Percentiles rank a stretch among this genome's conserved stretches.
Conservation (phyloP, 2,329 filamentous ascomycete species). For the Xylogone sp. region DNA sequence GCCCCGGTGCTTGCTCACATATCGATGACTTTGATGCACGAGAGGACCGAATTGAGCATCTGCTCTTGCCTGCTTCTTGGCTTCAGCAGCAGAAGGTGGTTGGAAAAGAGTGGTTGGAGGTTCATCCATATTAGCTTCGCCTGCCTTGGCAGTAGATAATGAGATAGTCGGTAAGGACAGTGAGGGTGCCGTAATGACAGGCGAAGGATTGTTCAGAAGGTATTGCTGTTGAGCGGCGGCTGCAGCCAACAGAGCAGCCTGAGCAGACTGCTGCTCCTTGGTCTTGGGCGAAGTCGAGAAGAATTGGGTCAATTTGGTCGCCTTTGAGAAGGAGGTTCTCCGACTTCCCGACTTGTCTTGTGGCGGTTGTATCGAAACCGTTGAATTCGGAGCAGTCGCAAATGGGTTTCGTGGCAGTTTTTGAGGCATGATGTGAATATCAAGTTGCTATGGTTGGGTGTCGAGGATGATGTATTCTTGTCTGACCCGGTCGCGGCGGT, state of each 20-base stretch:
- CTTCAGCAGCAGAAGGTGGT: constrained; percentile 81
- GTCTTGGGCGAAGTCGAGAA: constrained; percentile 78
- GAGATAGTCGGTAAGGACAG: constrained; percentile 87
- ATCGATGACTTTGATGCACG: constrained; percentile 74
- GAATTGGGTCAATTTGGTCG: constrained; percentile 75
- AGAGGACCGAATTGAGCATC: constrained; percentile 92
- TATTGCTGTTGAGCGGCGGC: constrained; percentile 59
- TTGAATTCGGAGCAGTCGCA: constrained; percentile 23
- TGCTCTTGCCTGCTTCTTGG: constrained; percentile 67
- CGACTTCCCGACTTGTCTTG: constrained; percentile 32
- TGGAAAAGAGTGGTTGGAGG: constrained; percentile 79
- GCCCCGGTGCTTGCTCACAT: constrained; percentile 84
- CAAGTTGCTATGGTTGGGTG: background rate
- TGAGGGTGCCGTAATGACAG: constrained; percentile 66
- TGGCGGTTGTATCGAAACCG: constrained; percentile 20
- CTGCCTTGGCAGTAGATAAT: constrained; percentile 78
- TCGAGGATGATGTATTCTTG: background rate
- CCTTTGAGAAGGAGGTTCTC: constrained; percentile 61
- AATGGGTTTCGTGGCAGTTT: constrained; percentile 31
- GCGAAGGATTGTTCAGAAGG: constrained; percentile 45
- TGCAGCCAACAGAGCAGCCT: constrained; percentile 62
- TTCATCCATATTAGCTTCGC: constrained; percentile 70
- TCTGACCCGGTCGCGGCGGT: background rate
- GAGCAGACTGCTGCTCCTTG: constrained; percentile 61
- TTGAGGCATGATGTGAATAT: constrained; percentile 26